These are phyloP conservation scores for Populus hybrid DNA, from an alignment of 441 rosid species.

Conservation along the genomic window DNA sequence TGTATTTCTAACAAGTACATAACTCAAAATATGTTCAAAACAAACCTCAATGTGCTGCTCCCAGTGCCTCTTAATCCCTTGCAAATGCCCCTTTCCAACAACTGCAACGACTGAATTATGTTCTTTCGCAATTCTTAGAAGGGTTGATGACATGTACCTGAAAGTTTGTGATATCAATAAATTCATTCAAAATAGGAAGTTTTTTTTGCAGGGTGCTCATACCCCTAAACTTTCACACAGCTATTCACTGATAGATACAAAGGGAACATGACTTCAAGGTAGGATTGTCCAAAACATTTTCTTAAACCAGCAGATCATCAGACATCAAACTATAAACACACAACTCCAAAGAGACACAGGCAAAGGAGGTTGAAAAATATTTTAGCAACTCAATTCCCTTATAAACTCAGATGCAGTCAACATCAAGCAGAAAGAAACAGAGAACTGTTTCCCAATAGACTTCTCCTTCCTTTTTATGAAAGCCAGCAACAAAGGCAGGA, in stretches of 20 bases:
- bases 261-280: background rate
- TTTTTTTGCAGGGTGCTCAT: background rate
- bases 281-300: no score
- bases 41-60: conserved; percentile 67
- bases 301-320: no score
- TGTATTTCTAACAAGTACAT: background rate
- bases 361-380: no score
- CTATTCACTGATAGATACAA: background rate
- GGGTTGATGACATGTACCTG: conserved; percentile 70
- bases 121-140: conserved; percentile 57
- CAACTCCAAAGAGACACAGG: no score
- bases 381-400: no score
- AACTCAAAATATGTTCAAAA: background rate
- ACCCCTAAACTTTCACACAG: no score
- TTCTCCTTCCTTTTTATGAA: background rate
- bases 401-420: no score
- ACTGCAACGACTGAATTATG: conserved; percentile 80
- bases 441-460: background rate
- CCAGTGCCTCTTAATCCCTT: conserved; percentile 83
- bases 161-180: background rate
- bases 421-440: no score
- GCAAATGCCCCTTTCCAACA: conserved; percentile 89
- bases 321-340: no score
- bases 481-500: background rate
- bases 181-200: no score